Percentiles rank a stretch among this genome's conserved stretches.
phyloP scores from a whole-genome alignment of 2,329 filamentous ascomycete species.

The Cladosporium phlei region DNA sequence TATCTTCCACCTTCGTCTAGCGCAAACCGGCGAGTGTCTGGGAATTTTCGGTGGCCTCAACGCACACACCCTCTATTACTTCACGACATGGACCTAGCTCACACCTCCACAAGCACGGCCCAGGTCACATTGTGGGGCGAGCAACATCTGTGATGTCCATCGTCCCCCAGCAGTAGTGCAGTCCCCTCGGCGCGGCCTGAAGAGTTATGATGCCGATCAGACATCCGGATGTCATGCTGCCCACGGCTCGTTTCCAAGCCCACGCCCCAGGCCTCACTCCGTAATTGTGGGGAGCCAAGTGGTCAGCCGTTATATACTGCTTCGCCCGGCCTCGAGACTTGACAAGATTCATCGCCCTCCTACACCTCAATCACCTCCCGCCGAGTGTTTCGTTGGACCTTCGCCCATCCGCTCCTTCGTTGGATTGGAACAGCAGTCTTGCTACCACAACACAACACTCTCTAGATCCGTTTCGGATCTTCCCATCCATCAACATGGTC shows the following conservation, averaged over 20 bases:
- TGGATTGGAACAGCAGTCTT: slow-evolving; percentile 5
- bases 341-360: background rate
- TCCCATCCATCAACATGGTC: slow-evolving; percentile 14
- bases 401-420: slow-evolving; percentile 7
- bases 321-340: background rate
- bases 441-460: background rate
- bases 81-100: slow-evolving; percentile 7
- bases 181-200: slow-evolving; percentile 8
- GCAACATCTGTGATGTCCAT: slow-evolving; percentile 6
- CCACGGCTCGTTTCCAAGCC: slow-evolving; percentile 12
- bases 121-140: slow-evolving; percentile 7
- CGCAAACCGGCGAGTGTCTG: background rate
- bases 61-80: slow-evolving; percentile 1
- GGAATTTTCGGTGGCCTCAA: slow-evolving; percentile 9
- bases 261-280: slow-evolving; percentile 14
- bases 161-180: slow-evolving; percentile 3
- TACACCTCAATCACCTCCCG: background rate
- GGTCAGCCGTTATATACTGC: slow-evolving; percentile 12
- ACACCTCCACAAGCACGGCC: slow-evolving; percentile 11
- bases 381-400: background rate
- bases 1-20: slow-evolving; percentile 9
- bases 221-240: slow-evolving; percentile 12
- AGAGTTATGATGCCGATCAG: slow-evolving; percentile 9
- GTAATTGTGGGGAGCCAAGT: slow-evolving; percentile 14
- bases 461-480: background rate